Percentiles rank a stretch among this genome's conserved stretches.
Conservation (phyloP, 306 rosid species). For the Luffa acutangula region DNA sequence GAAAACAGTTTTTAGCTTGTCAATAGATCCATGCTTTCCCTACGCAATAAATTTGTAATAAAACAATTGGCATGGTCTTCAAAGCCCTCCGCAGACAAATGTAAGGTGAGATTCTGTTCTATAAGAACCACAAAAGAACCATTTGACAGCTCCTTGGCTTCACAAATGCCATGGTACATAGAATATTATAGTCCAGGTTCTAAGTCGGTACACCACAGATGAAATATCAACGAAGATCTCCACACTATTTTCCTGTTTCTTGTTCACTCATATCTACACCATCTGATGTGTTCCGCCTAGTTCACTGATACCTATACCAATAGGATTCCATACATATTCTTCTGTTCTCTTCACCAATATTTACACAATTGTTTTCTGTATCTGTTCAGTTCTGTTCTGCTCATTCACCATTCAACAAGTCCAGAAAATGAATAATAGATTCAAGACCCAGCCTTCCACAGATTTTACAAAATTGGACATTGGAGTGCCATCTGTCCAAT, state of each 20-base stretch:
- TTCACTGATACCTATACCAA: not conserved
- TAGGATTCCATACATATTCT: not conserved
- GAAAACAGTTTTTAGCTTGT: not conserved
- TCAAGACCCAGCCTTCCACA: constrained; percentile 4
- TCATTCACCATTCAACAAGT: not conserved
- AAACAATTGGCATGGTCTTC: not conserved
- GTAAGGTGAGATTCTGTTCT: not conserved
- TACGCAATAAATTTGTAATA: not conserved
- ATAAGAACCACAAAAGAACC: not conserved
- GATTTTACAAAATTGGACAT: constrained; percentile 6
- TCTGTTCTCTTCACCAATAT: not conserved
- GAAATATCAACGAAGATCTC: not conserved
- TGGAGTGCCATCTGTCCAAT: constrained; percentile 7
- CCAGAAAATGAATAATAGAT: constrained; percentile 2
- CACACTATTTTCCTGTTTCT: not conserved
- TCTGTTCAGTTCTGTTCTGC: constrained; percentile 1
- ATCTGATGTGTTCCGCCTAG: not conserved
- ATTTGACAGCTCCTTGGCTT: constrained; percentile 1
- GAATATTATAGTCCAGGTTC: not conserved
- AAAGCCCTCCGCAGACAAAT: not conserved
- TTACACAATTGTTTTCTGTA: not conserved
- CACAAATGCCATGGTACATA: not conserved
- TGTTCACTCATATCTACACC: not conserved
- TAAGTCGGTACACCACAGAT: not conserved
- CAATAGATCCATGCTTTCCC: not conserved